Evolutionary conservation across 129 eudicot species (phyloP).

Genomic region (Ambrosia trifida): DNA sequence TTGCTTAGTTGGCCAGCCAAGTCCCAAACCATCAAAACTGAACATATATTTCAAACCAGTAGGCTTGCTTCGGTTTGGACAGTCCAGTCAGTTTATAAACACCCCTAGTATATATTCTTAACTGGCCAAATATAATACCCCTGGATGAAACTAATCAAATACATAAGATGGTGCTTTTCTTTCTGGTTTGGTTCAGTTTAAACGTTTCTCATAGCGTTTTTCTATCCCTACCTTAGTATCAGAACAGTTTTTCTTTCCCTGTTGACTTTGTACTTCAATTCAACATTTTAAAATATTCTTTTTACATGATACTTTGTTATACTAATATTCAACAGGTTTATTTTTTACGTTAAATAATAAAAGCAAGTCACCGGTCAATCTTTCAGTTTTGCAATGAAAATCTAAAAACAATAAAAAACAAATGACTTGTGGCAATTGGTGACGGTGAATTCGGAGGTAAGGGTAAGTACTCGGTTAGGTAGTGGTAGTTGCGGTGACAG

Average conservation of each 20-base stretch:
- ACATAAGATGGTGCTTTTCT: conserved; percentile 6
- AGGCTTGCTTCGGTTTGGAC: too few relatives aligned
- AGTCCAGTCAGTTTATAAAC: too few relatives aligned
- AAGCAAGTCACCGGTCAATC: background rate
- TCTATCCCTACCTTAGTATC: background rate
- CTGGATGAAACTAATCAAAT: conserved; percentile 1
- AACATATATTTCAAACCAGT: too few relatives aligned
- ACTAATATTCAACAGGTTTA: background rate
- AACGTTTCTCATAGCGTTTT: background rate
- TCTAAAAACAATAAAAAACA: too few relatives aligned
- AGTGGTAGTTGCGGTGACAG: too few relatives aligned
- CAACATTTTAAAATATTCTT: background rate
- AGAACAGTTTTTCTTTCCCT: background rate
- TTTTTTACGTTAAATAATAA: background rate
- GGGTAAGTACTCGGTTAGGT: too few relatives aligned
- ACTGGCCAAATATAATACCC: conserved; percentile 2
- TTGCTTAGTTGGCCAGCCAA: too few relatives aligned
- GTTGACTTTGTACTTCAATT: background rate
- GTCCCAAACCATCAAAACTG: too few relatives aligned
- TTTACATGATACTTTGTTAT: background rate
- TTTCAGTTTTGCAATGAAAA: too few relatives aligned
- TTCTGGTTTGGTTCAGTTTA: background rate
- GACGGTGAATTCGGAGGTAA: too few relatives aligned
- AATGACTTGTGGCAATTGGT: background rate
- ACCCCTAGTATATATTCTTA: too few relatives aligned